These are phyloP conservation scores for Candida sakaeoensis DNA, from an alignment of 805 yeast species.

Conservation along the genomic window DNA sequence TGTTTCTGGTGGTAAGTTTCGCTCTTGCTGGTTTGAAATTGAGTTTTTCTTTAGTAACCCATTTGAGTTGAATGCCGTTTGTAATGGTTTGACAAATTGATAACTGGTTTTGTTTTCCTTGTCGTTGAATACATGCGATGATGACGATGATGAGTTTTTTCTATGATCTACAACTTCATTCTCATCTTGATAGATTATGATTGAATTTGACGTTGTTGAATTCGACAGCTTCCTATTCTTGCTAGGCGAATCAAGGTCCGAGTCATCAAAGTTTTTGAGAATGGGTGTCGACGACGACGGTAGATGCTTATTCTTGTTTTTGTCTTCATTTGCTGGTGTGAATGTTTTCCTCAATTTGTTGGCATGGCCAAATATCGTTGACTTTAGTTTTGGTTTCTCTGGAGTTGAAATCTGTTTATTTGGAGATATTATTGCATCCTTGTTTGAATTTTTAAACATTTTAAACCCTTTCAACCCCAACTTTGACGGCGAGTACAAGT, in stretches of 20 bases:
- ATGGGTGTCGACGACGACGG: conserved; percentile 9
- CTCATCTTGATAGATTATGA: conserved; percentile 24
- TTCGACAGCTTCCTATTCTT: conserved; percentile 24
- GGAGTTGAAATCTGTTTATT: conserved; percentile 15
- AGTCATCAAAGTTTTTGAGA: conserved; percentile 23
- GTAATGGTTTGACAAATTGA: conserved; percentile 75
- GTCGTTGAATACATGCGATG: conserved; percentile 21
- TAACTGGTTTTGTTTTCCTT: conserved; percentile 44
- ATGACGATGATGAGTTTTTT: too few species aligned
- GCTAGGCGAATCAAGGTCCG: conserved; percentile 30
- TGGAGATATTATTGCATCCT: conserved; percentile 33
- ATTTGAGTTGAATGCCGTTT: conserved; percentile 74
- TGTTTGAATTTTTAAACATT: conserved; percentile 33
- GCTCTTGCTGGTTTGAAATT: conserved; percentile 12
- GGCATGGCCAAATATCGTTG: conserved; percentile 11
- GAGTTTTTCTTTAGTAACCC: conserved; percentile 60
- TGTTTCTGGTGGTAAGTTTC: conserved; percentile 41
- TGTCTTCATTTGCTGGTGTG: conserved; percentile 1
- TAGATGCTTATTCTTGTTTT: conserved; percentile 3
- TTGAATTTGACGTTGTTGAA: conserved; percentile 15
- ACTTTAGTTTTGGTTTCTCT: conserved; percentile 9
- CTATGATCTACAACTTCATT: neutral
- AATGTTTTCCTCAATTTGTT: conserved; percentile 15
- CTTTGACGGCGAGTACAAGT: conserved; percentile 25
- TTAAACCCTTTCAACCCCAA: conserved; percentile 27